These are phyloP conservation scores for Monilinia aucupariae DNA, from an alignment of 2,329 filamentous ascomycete species.

Conservation along the genomic window DNA sequence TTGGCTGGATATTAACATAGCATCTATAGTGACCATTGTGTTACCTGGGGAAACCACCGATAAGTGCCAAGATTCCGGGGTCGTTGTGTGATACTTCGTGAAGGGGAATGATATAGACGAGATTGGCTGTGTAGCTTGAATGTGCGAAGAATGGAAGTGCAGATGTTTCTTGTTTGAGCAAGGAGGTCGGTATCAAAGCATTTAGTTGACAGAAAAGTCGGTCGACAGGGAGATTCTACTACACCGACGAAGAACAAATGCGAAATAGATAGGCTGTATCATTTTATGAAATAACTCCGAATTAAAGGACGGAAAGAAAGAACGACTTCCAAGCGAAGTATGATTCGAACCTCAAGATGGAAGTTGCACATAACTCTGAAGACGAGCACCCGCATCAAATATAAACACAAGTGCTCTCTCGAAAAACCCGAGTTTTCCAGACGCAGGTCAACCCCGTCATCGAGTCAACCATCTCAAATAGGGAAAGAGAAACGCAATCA, in stretches of 20 bases:
- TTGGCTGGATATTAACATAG: conserved; percentile 19
- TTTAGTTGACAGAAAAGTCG: neutral
- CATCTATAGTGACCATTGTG: conserved; percentile 11
- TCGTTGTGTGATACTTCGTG: neutral
- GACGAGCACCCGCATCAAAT: conserved; percentile 1
- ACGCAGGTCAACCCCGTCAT: neutral
- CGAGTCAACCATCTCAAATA: conserved; percentile 5
- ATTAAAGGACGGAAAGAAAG: neutral
- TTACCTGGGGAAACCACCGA: neutral
- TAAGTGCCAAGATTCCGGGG: neutral
- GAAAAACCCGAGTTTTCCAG: neutral
- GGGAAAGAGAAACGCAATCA: conserved; percentile 14
- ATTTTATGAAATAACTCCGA: neutral
- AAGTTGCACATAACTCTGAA: neutral
- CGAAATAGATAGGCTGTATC: neutral
- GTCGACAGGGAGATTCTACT: neutral
- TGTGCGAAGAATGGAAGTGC: neutral
- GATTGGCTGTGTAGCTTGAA: neutral
- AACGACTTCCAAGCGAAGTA: neutral
- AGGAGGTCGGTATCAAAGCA: neutral
- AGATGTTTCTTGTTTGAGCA: neutral
- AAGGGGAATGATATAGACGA: neutral
- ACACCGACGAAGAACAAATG: neutral
- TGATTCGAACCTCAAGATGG: neutral
- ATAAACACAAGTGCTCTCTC: neutral